Evolutionary conservation across 208 protist genomes (phyloP).

Genomic region (Willaertia magna): DNA sequence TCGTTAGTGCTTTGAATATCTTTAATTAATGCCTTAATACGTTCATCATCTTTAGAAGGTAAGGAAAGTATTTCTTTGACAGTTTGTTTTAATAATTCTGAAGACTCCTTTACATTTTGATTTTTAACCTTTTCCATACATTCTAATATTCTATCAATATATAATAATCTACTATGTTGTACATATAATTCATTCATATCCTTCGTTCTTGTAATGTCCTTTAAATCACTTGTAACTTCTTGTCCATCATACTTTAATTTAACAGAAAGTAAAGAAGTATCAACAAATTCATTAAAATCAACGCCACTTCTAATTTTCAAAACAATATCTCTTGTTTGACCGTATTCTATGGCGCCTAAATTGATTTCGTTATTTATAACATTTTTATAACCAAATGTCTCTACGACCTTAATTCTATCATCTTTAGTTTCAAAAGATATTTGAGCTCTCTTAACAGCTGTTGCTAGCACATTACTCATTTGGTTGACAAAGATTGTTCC

Average conservation of each 20-base stretch:
- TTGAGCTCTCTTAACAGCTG: not conserved
- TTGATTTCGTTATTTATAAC: not conserved
- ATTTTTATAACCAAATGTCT: not conserved
- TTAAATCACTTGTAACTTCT: not conserved
- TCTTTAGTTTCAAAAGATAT: too few species aligned
- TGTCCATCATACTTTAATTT: not conserved
- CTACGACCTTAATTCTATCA: not conserved
- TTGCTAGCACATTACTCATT: slow-evolving; percentile 29
- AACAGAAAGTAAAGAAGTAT: not conserved
- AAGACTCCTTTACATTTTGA: not conserved
- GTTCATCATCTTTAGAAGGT: not conserved
- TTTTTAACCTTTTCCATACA: not conserved
- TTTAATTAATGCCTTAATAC: not conserved
- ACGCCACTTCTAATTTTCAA: too few species aligned
- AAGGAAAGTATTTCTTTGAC: not conserved
- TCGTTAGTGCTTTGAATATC: not conserved
- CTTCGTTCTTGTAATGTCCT: not conserved
- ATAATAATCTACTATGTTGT: slow-evolving; percentile 22
- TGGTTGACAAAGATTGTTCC: slow-evolving; percentile 44
- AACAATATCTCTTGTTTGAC: slow-evolving; percentile 23
- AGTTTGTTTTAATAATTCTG: not conserved
- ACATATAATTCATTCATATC: slow-evolving; percentile 9
- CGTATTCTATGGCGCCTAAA: slow-evolving; percentile 9
- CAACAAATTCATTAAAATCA: too few species aligned
- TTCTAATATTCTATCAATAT: not conserved